Conservation (phyloP, 768 basidiomycete genomes). For the Hirschioporus abietinus region DNA sequence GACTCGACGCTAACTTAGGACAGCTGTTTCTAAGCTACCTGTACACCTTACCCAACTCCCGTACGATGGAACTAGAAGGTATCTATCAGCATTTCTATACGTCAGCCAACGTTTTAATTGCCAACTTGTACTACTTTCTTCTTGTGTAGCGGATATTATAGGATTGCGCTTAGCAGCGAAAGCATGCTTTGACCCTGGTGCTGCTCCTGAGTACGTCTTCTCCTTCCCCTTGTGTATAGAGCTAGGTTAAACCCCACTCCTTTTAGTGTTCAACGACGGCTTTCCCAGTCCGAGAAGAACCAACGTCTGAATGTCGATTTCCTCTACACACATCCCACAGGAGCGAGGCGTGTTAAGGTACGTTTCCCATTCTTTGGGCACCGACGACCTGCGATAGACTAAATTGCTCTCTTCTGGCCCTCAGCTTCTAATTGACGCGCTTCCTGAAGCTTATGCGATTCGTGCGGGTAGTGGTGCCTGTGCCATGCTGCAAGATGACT, state of each 20-base stretch:
- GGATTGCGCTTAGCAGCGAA: slow-evolving; percentile 74
- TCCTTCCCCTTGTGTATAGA: not conserved
- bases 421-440: slow-evolving; percentile 45
- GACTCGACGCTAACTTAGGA: slow-evolving; percentile 54
- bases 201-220: slow-evolving; percentile 58
- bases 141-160: slow-evolving; percentile 71
- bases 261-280: not conserved
- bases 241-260: slow-evolving; percentile 1
- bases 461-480: slow-evolving; percentile 56
- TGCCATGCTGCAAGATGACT: slow-evolving; percentile 29
- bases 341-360: slow-evolving; percentile 67
- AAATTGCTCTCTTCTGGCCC: not conserved
- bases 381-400: not conserved
- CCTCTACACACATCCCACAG: slow-evolving; percentile 77
- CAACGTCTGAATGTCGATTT: slow-evolving; percentile 44
- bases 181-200: slow-evolving; percentile 86
- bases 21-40: slow-evolving; percentile 42
- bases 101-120: not conserved
- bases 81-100: slow-evolving; percentile 1
- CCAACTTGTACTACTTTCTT: not conserved
- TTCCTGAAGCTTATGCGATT: slow-evolving; percentile 55
- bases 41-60: slow-evolving; percentile 75
- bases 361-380: no score
- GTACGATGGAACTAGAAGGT: slow-evolving; percentile 84
- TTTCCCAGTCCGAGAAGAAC: slow-evolving; percentile 19